Evolutionary conservation across 1,284 basidiomycete genomes (phyloP).

Genomic region (Crepidotus sp.): DNA sequence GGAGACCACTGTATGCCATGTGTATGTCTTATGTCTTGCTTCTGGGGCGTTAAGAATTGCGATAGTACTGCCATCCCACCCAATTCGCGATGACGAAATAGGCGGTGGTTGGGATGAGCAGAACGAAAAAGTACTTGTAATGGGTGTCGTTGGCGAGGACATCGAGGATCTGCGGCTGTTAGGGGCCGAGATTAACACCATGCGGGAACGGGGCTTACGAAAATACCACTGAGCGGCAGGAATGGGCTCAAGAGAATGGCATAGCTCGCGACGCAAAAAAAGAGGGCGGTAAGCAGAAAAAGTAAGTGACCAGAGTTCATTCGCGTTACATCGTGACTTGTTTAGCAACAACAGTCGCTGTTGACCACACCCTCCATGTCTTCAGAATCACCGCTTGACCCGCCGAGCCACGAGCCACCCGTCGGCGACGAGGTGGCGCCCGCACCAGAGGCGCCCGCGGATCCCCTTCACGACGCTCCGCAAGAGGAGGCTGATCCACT

Average conservation of each 20-base stretch:
- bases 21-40: neutral
- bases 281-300: slow-evolving; percentile 37
- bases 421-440: slow-evolving; percentile 1
- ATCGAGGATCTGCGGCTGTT: slow-evolving; percentile 45
- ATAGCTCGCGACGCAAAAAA: slow-evolving; percentile 54
- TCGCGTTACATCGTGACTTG: slow-evolving; percentile 15
- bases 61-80: slow-evolving; percentile 94
- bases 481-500: slow-evolving; percentile 8
- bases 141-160: slow-evolving; percentile 61
- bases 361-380: slow-evolving; percentile 1
- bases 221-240: slow-evolving; percentile 41
- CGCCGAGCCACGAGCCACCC: slow-evolving; percentile 1
- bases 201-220: slow-evolving; percentile 30
- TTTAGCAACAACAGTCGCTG: neutral
- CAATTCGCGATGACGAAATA: slow-evolving; percentile 95
- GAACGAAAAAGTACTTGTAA: slow-evolving; percentile 80
- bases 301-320: slow-evolving; percentile 39
- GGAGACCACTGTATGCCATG: slow-evolving; percentile 7
- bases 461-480: slow-evolving; percentile 1
- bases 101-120: slow-evolving; percentile 72
- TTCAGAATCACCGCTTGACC: slow-evolving; percentile 6
- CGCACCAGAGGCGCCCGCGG: slow-evolving; percentile 1
- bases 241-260: slow-evolving; percentile 59
- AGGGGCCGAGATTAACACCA: slow-evolving; percentile 1
- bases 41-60: slow-evolving; percentile 49